These are phyloP conservation scores for Trichoderma sp. DNA, from an alignment of 2,329 filamentous ascomycete genomes.

Conservation along the genomic window DNA sequence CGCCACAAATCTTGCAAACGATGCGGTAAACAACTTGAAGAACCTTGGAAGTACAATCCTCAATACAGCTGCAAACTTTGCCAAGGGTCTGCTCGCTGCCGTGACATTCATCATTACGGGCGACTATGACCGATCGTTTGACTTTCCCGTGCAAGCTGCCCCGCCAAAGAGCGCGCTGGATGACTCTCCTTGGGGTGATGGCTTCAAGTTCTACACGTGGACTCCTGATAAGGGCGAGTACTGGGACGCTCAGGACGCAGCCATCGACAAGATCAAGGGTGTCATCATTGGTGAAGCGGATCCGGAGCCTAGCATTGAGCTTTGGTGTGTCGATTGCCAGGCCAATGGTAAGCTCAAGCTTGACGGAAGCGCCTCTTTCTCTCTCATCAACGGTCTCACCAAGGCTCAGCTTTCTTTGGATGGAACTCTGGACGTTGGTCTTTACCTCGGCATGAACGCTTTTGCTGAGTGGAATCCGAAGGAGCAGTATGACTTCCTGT, in stretches of 20 bases:
- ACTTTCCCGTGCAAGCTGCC: not conserved
- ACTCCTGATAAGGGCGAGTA: constrained; percentile 4
- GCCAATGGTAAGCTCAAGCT: not conserved
- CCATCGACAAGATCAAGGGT: constrained; percentile 4
- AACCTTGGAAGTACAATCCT: not conserved
- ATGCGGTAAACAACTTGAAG: not conserved
- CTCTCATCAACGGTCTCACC: not conserved
- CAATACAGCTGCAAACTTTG: not conserved
- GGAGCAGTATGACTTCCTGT: constrained; percentile 3
- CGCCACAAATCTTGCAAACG: not conserved
- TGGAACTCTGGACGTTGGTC: not conserved
- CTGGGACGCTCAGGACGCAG: not conserved
- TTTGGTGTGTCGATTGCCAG: constrained; percentile 7
- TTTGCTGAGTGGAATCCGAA: constrained; percentile 6
- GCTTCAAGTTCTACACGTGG: constrained; percentile 7
- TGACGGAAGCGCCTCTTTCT: not conserved
- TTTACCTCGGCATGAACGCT: constrained; percentile 5
- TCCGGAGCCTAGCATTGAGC: constrained; percentile 1
- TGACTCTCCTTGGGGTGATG: constrained; percentile 7
- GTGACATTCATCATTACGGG: not conserved
- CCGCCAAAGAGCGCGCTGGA: not conserved
- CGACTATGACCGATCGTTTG: not conserved
- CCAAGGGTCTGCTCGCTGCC: not conserved
- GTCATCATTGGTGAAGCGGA: not conserved
- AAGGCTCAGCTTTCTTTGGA: constrained; percentile 5